phyloP scores from a whole-genome alignment of 169 alveolate genomes.

The Babesia sp. region DNA sequence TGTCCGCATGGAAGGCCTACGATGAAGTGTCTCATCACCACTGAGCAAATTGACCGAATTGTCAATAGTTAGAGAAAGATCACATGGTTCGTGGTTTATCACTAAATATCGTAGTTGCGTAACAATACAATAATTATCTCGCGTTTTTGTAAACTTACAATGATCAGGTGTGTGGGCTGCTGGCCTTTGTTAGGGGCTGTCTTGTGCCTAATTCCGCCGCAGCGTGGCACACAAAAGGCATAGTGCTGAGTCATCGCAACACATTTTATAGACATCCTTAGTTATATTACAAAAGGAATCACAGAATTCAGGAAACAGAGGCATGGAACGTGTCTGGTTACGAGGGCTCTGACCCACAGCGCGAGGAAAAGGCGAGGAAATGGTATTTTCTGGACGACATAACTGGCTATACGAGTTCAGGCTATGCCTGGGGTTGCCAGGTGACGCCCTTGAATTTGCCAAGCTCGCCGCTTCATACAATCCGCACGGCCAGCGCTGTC shows the following conservation, averaged over 20 bases:
- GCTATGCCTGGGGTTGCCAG: slow-evolving; percentile 11
- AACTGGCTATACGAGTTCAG: slow-evolving; percentile 34
- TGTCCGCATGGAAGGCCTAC: slow-evolving; percentile 99
- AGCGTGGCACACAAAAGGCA: neutral
- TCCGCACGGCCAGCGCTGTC: slow-evolving; percentile 20
- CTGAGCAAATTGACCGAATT: slow-evolving; percentile 33
- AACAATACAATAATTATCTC: no score
- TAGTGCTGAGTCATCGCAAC: no score
- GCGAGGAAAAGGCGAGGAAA: neutral
- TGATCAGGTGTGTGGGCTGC: neutral
- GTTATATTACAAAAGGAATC: neutral
- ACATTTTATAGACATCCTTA: no score
- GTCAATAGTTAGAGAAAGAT: neutral
- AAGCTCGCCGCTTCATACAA: slow-evolving; percentile 25
- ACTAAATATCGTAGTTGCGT: no score
- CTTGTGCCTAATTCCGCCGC: neutral
- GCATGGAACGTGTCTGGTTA: neutral
- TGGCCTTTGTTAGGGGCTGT: neutral
- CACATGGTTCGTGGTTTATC: no score
- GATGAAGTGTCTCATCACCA: slow-evolving; percentile 76
- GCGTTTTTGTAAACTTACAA: neutral
- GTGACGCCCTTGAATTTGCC: slow-evolving; percentile 16
- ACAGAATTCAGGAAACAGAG: neutral
- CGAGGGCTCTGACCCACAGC: neutral
- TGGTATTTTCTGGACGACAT: slow-evolving; percentile 8